These are phyloP conservation scores for Dictyostelium intermedium DNA, from an alignment of 78 protist genomes.

Conservation along the genomic window DNA sequence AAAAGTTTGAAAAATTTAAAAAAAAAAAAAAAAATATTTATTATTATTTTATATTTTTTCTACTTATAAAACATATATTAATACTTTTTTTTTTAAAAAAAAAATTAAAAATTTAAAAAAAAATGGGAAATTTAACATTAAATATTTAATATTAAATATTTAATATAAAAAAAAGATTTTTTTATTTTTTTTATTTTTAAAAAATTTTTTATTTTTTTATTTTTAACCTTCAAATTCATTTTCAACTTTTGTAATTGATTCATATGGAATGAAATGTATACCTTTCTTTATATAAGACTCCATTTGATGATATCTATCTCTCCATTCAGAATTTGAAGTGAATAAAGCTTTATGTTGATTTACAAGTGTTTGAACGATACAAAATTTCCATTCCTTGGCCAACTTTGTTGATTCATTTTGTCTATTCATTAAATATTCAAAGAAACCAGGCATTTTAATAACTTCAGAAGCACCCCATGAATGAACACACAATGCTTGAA, in stretches of 20 bases:
- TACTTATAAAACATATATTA: too few species aligned
- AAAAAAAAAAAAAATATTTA: too few species aligned
- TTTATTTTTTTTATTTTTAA: not conserved
- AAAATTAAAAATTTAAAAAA: not conserved
- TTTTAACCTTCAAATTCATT: not conserved
- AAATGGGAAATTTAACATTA: too few species aligned
- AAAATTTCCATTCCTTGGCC: conserved; percentile 55
- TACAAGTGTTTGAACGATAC: conserved; percentile 32
- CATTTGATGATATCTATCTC: conserved; percentile 21
- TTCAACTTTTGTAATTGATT: conserved; percentile 17
- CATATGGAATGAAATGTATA: conserved; percentile 25
- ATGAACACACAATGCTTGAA: conserved; percentile 30
- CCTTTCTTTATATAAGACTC: conserved; percentile 11
- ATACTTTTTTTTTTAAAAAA: too few species aligned
- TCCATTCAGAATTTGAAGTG: not conserved
- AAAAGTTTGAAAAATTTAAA: too few species aligned
- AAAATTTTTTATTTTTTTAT: too few species aligned
- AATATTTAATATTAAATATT: not conserved
- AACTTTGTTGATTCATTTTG: conserved; percentile 12
- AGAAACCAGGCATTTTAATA: conserved; percentile 36
- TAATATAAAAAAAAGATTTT: too few species aligned
- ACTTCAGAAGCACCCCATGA: conserved; percentile 39
- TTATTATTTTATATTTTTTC: too few species aligned
- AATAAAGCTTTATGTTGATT: conserved; percentile 9
- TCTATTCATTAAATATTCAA: conserved; percentile 26